Base-by-base conservation (phyloP, 495 filamentous ascomycete genomes). In the Aspergillus indologenus region DNA sequence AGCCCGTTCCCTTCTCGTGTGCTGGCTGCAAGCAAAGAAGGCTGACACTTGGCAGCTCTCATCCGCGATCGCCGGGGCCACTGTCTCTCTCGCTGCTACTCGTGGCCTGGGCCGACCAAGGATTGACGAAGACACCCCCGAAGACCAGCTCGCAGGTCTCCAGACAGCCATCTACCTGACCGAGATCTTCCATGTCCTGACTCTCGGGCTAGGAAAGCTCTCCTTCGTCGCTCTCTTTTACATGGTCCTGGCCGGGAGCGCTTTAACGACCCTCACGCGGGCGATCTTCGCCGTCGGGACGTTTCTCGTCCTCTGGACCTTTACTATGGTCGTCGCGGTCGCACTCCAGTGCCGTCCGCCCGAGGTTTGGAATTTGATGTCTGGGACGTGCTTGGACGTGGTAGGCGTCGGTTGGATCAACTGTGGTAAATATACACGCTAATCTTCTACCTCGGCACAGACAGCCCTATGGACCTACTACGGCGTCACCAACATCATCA, bases 181-280 rank as follows among this genome's bases (percentile, higher is more conserved):
- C 0, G 47, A 23, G 3, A 22, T 50, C 20, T 50, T 26, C 22
- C 21, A 50, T 24, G 24, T 50, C 47, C 22, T 55, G 53, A 55
- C 53, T n/a, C 40, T 55, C 5, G 53, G 53, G 7, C 21, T 55
- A 2, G 53, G 53, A 18, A 55, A 55, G 40, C 53, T 55, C 22
- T 44, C 53, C 20, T 44, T 55, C n/a, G 22, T 26, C 2, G 53
- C 42, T 0, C 21, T 55, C 2, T 55, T 55, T n/a, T 45, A 55
- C 42, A 45, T 55, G 22, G 17, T 55, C 3, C 22, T 50, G 3
- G 26, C 47, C 22, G 47, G 47, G 2, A 50, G 11, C 22, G 47
- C 21, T 0, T 17, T 24, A 12, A 50, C 21, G 1, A 50, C 22
- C 11, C 19, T 26, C 0, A 50, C 22, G 1, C 34, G 34, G 2